Evolutionary conservation across 2,329 filamentous ascomycete genomes (phyloP).

Genomic region (Nothopassalora personata): DNA sequence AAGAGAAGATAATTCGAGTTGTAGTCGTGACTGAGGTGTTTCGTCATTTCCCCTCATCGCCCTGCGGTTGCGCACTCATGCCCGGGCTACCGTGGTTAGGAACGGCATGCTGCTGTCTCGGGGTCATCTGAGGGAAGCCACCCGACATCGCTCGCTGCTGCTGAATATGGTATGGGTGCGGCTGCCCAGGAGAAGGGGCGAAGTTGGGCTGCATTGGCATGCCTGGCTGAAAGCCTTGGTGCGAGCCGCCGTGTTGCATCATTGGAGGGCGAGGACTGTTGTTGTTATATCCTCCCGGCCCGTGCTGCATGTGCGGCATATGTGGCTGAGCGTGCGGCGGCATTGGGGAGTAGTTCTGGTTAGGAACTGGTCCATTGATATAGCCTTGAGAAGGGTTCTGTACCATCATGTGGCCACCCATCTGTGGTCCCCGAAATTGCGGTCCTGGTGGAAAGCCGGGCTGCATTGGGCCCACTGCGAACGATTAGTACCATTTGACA

Average conservation of each 20-base stretch:
- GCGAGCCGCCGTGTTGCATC: slow-evolving; percentile 93
- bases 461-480: slow-evolving; percentile 46
- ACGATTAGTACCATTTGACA: slow-evolving; percentile 59
- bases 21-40: background rate
- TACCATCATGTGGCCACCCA: slow-evolving; percentile 75
- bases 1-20: background rate
- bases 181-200: slow-evolving; percentile 19
- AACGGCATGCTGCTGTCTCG: slow-evolving; percentile 29
- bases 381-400: slow-evolving; percentile 66
- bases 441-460: slow-evolving; percentile 19
- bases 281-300: slow-evolving; percentile 55
- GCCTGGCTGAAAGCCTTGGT: slow-evolving; percentile 62
- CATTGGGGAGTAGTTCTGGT: slow-evolving; percentile 67
- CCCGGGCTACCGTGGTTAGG: slow-evolving; percentile 29
- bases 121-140: slow-evolving; percentile 33
- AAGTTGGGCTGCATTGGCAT: slow-evolving; percentile 20
- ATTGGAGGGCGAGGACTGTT: slow-evolving; percentile 81
- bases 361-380: slow-evolving; percentile 62
- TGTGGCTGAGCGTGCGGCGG: slow-evolving; percentile 64
- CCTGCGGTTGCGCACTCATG: slow-evolving; percentile 20
- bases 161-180: slow-evolving; percentile 25
- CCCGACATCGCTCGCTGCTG: slow-evolving; percentile 29
- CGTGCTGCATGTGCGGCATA: slow-evolving; percentile 34
- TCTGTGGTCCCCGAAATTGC: slow-evolving; percentile 34
- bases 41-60: slow-evolving; percentile 30